Evolutionary conservation across 2,329 filamentous ascomycete species (phyloP), one percentile per base, ranked within the genome.

Genomic region (Aspergillus latus): DNA sequence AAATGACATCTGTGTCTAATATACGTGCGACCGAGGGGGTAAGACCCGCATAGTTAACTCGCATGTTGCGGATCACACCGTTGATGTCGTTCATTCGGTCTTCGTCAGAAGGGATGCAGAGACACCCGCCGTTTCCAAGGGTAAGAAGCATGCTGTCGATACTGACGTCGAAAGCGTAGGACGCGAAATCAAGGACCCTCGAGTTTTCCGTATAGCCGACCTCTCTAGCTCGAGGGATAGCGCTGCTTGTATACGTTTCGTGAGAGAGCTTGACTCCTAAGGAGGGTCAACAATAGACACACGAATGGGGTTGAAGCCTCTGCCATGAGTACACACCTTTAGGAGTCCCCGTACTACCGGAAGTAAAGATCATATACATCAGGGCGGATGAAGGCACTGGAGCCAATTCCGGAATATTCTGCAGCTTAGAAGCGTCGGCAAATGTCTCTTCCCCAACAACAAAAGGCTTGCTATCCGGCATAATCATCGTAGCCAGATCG

Each of bases 231-330:
- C 85, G 82, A 0, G 78, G 77, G 9, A 79, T 67, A 21, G 84
- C 80, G 4, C 80, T 78, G 0, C 84, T 84, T 0, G 83, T 82
- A 4, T 87, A 78, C 0, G 84, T 81, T 0, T 73, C 71, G 58
- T 89, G 87, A 1, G 81, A 83, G 51, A 87, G 84, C 36, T 84
- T 81, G 15, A 87, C 81, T 2, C 85, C 86, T 43, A 43, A 3
- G 10, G 16, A 43, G 7, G 8, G 15, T 21, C 11, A 21, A 26
- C 9, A 1, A 43, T 43, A 1, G 3, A 21, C 13, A 11, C 16
- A 15, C 6, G 7, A 8, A 13, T 15, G 7, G 10, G 11, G n/a
- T 21, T 21, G 16, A 26, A 43, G 15, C 3, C 2, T 42, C 39
- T 21, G 3, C 26, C 26, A 28, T 28, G 26, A 5, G 16, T 43